A percentile compares a stretch with the other conserved stretches of the same genome.
Conservation (phyloP, 495 filamentous ascomycete species). For the Emericellopsis terricola region DNA sequence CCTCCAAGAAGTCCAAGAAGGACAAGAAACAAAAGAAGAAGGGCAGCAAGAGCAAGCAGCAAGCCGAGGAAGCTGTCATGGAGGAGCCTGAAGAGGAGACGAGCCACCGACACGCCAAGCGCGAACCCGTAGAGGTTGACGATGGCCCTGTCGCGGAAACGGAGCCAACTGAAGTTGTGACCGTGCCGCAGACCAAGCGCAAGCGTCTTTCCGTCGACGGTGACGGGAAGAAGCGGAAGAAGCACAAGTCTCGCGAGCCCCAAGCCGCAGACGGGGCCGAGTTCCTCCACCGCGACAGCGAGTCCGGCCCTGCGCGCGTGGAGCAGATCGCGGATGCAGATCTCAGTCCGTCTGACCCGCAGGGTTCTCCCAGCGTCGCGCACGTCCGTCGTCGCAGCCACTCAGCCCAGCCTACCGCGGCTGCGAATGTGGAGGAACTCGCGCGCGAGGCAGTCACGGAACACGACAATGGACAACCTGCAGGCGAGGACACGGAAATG, state of each 20-base stretch:
- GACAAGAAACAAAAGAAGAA: slow-evolving; percentile 1
- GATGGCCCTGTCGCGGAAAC: background rate
- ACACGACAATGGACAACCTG: background rate
- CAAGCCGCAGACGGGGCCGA: background rate
- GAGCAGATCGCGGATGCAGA: background rate
- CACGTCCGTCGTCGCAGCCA: slow-evolving; percentile 2
- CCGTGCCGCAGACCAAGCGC: background rate
- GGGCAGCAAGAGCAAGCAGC: background rate
- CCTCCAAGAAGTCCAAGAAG: background rate
- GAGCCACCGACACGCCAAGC: background rate
- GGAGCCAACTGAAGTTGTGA: background rate
- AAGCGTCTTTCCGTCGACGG: background rate
- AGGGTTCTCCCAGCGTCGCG: slow-evolving; percentile 1
- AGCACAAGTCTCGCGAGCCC: slow-evolving; percentile 5
- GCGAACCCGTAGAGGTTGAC: background rate
- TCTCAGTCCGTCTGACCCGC: background rate
- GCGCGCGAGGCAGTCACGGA: background rate
- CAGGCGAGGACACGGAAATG: background rate
- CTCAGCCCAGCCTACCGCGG: background rate
- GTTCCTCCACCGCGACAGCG: background rate
- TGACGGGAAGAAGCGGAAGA: slow-evolving; percentile 2
- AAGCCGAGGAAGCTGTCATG: background rate
- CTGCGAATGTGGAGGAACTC: background rate
- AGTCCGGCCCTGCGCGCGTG: background rate
- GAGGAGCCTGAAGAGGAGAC: background rate